phyloP scores from a whole-genome alignment of 345 rosid genomes.

The Cochlearia excelsa region DNA sequence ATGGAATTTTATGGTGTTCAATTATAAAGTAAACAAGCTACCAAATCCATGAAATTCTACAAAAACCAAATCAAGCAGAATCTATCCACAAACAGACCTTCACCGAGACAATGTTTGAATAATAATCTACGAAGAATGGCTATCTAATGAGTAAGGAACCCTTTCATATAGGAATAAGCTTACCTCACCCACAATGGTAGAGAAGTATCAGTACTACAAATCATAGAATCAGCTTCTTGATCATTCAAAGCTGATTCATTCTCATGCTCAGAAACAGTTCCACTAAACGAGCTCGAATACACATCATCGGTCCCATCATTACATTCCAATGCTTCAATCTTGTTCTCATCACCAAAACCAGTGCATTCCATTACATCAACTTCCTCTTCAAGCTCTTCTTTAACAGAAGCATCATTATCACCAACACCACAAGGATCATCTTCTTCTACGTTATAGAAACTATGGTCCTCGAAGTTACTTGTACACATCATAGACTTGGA shows the following conservation, averaged over 20 bases:
- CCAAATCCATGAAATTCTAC: slow-evolving; percentile 1
- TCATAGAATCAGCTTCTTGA: slow-evolving; percentile 66
- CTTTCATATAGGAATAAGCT: not conserved
- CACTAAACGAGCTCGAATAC: slow-evolving; percentile 72
- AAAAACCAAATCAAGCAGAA: not conserved
- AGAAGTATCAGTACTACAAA: slow-evolving; percentile 24
- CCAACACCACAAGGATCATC: slow-evolving; percentile 24
- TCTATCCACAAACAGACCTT: not conserved
- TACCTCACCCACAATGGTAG: slow-evolving; percentile 48
- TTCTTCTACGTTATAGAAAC: slow-evolving; percentile 31
- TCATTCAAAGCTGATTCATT: slow-evolving; percentile 43
- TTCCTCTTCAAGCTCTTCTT: slow-evolving; percentile 21
- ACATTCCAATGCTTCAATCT: slow-evolving; percentile 30
- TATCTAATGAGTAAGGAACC: not conserved
- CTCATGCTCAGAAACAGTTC: slow-evolving; percentile 48
- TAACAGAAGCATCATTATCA: slow-evolving; percentile 8
- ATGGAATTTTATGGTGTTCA: not conserved
- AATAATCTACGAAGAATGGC: too few species aligned
- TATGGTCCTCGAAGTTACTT: slow-evolving; percentile 45
- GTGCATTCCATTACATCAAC: slow-evolving; percentile 50
- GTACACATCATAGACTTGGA: slow-evolving; percentile 30
- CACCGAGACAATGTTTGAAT: not conserved
- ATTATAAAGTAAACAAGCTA: slow-evolving; percentile 11
- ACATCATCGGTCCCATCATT: slow-evolving; percentile 63
- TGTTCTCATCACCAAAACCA: slow-evolving; percentile 13